Percentiles rank a stretch among this genome's conserved stretches.
Evolutionary conservation across 306 rosid species (phyloP).

Genomic region (Pyrus bretschneideri): DNA sequence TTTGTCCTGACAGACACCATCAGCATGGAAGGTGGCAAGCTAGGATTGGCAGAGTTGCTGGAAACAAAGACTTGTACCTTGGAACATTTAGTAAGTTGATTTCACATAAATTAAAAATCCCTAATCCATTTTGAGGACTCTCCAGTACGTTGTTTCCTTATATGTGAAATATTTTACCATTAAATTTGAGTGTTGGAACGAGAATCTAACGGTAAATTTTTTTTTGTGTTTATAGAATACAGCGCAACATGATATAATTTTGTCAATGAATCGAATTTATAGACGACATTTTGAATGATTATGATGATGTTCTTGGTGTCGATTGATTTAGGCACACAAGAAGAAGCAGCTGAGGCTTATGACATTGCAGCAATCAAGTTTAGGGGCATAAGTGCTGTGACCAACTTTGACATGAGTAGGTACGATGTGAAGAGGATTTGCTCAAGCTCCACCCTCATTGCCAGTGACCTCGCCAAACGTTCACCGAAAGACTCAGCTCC

Average conservation of each 20-base stretch:
- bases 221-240: too few species aligned
- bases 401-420: constrained; percentile 87
- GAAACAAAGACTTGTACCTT: constrained; percentile 95
- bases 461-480: constrained; percentile 78
- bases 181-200: too few species aligned
- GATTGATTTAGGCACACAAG: constrained; percentile 68
- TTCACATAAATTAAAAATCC: not conserved
- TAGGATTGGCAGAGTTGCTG: constrained; percentile 94
- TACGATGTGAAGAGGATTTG: constrained; percentile 96
- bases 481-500: constrained; percentile 36
- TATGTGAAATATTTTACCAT: too few species aligned
- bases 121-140: not conserved
- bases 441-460: constrained; percentile 89
- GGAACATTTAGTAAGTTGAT: constrained; percentile 85
- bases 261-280: too few species aligned
- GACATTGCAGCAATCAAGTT: constrained; percentile 99
- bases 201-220: too few species aligned
- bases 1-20: constrained; percentile 64
- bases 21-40: constrained; percentile 99
- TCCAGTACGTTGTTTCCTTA: too few species aligned
- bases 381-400: constrained; percentile 92
- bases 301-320: not conserved
- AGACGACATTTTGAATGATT: not conserved
- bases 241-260: too few species aligned
- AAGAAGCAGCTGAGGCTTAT: constrained; percentile 98